These are phyloP conservation scores for Ophiocytium majus DNA, from an alignment of 352 stramenopile species.

Conservation along the genomic window DNA sequence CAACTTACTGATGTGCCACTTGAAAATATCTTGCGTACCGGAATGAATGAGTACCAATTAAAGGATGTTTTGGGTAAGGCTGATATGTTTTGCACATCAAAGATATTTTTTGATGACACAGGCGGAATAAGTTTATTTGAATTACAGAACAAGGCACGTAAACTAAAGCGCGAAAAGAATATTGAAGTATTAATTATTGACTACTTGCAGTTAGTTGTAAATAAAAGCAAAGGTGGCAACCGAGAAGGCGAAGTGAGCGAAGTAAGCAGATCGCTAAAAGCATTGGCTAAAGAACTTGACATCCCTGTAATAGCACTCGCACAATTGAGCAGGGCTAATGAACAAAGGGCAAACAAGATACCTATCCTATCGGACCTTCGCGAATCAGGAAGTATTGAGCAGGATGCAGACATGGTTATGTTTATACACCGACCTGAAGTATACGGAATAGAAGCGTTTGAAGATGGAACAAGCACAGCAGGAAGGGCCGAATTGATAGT, in stretches of 20 bases:
- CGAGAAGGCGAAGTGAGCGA: neutral
- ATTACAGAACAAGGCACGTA: neutral
- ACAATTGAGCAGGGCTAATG: neutral
- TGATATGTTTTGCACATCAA: neutral
- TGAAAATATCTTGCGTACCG: neutral
- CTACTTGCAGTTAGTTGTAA: slow-evolving; percentile 5
- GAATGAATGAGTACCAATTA: neutral
- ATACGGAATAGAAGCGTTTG: neutral
- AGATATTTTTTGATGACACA: neutral
- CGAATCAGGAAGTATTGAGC: neutral
- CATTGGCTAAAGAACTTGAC: neutral
- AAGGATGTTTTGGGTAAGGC: neutral
- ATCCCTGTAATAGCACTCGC: neutral
- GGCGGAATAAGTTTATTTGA: neutral
- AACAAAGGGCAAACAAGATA: neutral
- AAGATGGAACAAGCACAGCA: neutral
- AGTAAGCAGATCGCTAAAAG: neutral
- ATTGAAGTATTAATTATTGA: slow-evolving; percentile 8
- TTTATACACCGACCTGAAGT: slow-evolving; percentile 6
- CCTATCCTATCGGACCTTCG: neutral
- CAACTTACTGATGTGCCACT: neutral
- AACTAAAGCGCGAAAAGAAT: neutral
- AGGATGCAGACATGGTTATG: slow-evolving; percentile 10
- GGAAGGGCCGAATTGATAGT: slow-evolving; percentile 2
- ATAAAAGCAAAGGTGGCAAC: neutral